Evolutionary conservation across 768 basidiomycete genomes (phyloP).

Genomic region (Trametes sanguinea): DNA sequence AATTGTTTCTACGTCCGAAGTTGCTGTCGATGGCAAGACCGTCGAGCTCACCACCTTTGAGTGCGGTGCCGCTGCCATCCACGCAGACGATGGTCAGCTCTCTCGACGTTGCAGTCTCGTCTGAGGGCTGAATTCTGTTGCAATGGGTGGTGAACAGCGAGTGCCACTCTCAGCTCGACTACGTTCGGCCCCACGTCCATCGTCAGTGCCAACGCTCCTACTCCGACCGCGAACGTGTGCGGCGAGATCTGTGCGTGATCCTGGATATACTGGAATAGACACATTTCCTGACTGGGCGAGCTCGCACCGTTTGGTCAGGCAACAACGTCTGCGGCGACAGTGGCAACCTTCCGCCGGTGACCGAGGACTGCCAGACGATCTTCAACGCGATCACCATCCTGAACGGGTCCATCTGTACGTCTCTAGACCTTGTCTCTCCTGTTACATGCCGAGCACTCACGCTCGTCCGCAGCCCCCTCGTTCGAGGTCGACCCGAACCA

Average conservation of each 20-base stretch:
- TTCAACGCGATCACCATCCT: slow-evolving; percentile 24
- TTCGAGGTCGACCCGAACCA: slow-evolving; percentile 20
- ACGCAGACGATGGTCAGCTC: background rate
- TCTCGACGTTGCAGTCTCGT: background rate
- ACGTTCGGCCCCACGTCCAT: no score
- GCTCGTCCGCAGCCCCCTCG: slow-evolving; percentile 9
- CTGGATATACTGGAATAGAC: background rate
- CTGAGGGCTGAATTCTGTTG: background rate
- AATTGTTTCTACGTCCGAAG: background rate
- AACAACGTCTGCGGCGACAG: slow-evolving; percentile 15
- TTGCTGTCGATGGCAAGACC: slow-evolving; percentile 14
- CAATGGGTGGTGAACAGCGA: no score
- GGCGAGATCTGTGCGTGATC: slow-evolving; percentile 18
- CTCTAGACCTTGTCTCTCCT: background rate
- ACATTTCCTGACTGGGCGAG: background rate
- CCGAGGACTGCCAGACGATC: slow-evolving; percentile 22
- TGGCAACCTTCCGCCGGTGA: slow-evolving; percentile 21
- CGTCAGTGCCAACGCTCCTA: no score
- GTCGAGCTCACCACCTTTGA: slow-evolving; percentile 18
- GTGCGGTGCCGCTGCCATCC: slow-evolving; percentile 3
- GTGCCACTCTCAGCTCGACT: no score
- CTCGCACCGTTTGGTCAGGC: slow-evolving; percentile 8
- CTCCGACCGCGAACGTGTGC: slow-evolving; percentile 11
- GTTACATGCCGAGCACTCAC: background rate
- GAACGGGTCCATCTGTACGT: slow-evolving; percentile 19